A percentile compares a stretch with the other conserved stretches of the same genome.
Conservation (phyloP, 1,139 yeast species). For the Lodderomyces parapsilosis region DNA sequence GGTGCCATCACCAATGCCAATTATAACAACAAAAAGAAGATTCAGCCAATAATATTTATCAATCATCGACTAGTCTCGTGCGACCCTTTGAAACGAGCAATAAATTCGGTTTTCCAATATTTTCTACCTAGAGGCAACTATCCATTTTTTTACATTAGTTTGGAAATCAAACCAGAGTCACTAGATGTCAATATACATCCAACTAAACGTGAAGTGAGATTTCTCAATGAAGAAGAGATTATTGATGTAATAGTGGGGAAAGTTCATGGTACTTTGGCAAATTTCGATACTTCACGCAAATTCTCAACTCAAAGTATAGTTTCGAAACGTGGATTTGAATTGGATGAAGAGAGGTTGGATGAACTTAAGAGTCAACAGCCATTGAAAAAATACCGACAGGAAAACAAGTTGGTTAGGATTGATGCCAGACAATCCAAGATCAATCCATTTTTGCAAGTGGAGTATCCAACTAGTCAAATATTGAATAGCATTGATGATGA, state of each 20-base stretch:
- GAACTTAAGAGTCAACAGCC: constrained; percentile 11
- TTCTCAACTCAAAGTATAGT: constrained; percentile 65
- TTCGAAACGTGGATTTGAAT: constrained; percentile 17
- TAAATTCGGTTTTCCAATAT: constrained; percentile 59
- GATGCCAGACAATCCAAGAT: constrained; percentile 47
- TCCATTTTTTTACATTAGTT: constrained; percentile 74
- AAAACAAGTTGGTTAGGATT: constrained; percentile 68
- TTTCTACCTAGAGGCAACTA: constrained; percentile 79
- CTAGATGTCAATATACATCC: constrained; percentile 96
- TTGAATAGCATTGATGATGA: constrained; percentile 8
- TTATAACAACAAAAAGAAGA: constrained; percentile 64
- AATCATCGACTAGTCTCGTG: constrained; percentile 81
- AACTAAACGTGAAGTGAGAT: constrained; percentile 88
- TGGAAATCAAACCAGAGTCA: constrained; percentile 63
- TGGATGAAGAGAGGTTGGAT: constrained; percentile 6
- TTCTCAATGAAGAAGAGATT: constrained; percentile 84
- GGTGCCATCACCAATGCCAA: constrained; percentile 77
- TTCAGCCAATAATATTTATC: constrained; percentile 75
- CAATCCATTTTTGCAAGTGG: constrained; percentile 13
- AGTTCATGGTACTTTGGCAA: constrained; percentile 51
- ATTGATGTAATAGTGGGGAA: constrained; percentile 55
- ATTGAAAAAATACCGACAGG: constrained; percentile 45
- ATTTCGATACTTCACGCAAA: constrained; percentile 67
- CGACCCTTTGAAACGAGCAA: constrained; percentile 73
- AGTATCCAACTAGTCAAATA: not conserved